Evolutionary conservation across 306 rosid species (phyloP).

Genomic region (Prunus padus): DNA sequence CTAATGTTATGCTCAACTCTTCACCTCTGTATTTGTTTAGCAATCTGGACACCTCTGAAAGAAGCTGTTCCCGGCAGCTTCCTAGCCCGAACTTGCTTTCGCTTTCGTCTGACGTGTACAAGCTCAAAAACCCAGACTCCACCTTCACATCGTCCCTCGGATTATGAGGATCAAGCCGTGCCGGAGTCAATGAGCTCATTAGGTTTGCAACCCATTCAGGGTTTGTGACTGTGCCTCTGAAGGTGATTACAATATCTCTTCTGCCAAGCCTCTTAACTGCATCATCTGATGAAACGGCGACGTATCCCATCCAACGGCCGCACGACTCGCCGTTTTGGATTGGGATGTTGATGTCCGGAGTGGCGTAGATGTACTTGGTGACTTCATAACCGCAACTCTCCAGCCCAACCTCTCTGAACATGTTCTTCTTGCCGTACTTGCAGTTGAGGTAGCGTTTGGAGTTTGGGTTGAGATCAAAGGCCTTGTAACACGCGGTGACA

Average conservation of each 20-base stretch:
- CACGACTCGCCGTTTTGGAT: slow-evolving; percentile 44
- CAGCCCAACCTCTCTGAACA: slow-evolving; percentile 69
- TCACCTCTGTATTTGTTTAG: slow-evolving; percentile 54
- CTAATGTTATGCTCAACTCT: slow-evolving; percentile 60
- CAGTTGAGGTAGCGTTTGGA: slow-evolving; percentile 77
- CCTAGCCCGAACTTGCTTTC: slow-evolving; percentile 47
- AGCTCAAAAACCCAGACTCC: slow-evolving; percentile 70
- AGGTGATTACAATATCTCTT: slow-evolving; percentile 63
- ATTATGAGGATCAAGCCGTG: slow-evolving; percentile 64
- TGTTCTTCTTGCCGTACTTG: slow-evolving; percentile 65
- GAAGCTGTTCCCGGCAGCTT: slow-evolving; percentile 90
- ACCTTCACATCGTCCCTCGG: slow-evolving; percentile 65
- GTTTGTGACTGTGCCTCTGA: slow-evolving; percentile 76
- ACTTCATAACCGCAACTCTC: slow-evolving; percentile 60
- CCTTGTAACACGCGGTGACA: slow-evolving; percentile 71
- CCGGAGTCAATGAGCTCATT: slow-evolving; percentile 78
- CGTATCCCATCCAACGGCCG: slow-evolving; percentile 86
- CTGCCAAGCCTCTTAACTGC: slow-evolving; percentile 52
- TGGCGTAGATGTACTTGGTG: slow-evolving; percentile 85
- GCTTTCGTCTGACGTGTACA: slow-evolving; percentile 76
- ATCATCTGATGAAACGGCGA: slow-evolving; percentile 58
- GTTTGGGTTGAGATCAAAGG: slow-evolving; percentile 72
- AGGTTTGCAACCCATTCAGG: slow-evolving; percentile 80
- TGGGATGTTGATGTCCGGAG: slow-evolving; percentile 60
- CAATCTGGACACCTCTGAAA: slow-evolving; percentile 67